Evolutionary conservation across 768 basidiomycete genomes (phyloP).

Genomic region (Suillus ampliporus): DNA sequence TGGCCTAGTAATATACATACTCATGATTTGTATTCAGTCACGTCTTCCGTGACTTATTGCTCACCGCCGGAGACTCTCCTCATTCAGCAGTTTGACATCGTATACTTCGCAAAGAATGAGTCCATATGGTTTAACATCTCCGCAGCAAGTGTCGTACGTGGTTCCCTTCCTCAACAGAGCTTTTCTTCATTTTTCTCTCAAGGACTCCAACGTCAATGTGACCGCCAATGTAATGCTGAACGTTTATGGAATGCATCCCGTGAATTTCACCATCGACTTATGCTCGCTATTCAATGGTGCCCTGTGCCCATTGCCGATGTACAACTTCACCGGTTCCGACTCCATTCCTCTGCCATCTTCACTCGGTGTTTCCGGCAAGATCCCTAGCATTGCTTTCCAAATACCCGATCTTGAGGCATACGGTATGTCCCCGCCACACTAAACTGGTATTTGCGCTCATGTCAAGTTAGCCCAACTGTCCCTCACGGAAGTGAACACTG

Average conservation of each 20-base stretch:
- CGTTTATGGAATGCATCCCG: slow-evolving; percentile 83
- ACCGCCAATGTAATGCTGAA: slow-evolving; percentile 82
- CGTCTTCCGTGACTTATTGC: slow-evolving; percentile 89
- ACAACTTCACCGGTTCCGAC: slow-evolving; percentile 88
- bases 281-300: slow-evolving; percentile 80
- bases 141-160: slow-evolving; percentile 83
- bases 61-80: slow-evolving; percentile 79
- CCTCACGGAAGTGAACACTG: slow-evolving; percentile 70
- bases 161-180: slow-evolving; percentile 5
- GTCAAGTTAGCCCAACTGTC: slow-evolving; percentile 72
- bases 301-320: slow-evolving; percentile 81
- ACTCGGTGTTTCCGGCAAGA: slow-evolving; percentile 54
- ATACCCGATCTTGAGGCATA: slow-evolving; percentile 90
- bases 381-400: slow-evolving; percentile 83
- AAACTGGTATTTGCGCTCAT: slow-evolving; percentile 11
- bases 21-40: slow-evolving; percentile 52
- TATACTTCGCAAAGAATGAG: slow-evolving; percentile 70
- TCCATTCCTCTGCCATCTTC: slow-evolving; percentile 67
- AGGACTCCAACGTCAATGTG: slow-evolving; percentile 82
- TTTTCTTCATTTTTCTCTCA: slow-evolving; percentile 15
- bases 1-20: slow-evolving; percentile 11
- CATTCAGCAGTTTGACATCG: slow-evolving; percentile 76
- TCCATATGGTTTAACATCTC: slow-evolving; percentile 86
- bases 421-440: slow-evolving; percentile 11
- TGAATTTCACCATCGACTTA: slow-evolving; percentile 88